These are phyloP conservation scores for Colletotrichum paranaense DNA, from an alignment of 2,329 filamentous ascomycete genomes.

Conservation along the genomic window DNA sequence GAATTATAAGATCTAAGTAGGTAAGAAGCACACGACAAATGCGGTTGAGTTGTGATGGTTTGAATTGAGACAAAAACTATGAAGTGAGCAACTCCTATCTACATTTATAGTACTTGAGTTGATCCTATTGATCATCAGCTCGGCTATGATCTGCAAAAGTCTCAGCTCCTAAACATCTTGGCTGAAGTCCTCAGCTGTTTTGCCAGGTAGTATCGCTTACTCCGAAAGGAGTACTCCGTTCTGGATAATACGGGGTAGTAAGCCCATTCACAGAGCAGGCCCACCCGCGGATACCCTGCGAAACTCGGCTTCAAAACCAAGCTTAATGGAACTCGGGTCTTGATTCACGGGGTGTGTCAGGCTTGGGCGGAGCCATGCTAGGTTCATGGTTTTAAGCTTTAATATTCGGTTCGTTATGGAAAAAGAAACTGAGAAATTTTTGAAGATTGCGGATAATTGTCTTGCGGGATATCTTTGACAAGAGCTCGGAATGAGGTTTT, in stretches of 20 bases:
- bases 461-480: background rate
- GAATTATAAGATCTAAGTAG: background rate
- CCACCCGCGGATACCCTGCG: background rate
- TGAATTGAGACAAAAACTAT: background rate
- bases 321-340: background rate
- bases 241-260: too few relatives aligned
- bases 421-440: background rate
- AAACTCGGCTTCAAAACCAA: background rate
- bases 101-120: background rate
- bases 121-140: background rate
- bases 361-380: background rate
- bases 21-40: background rate
- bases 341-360: background rate
- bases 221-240: background rate
- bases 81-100: background rate
- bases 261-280: background rate
- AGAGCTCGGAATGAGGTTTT: background rate
- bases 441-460: background rate
- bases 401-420: background rate
- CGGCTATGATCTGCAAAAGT: background rate
- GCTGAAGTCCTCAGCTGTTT: background rate
- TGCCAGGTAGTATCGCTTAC: background rate
- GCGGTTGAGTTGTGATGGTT: background rate
- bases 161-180: background rate
- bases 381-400: background rate